Evolutionary conservation across 2,329 filamentous ascomycete genomes (phyloP).

Genomic region (Penicillium vulpinum): DNA sequence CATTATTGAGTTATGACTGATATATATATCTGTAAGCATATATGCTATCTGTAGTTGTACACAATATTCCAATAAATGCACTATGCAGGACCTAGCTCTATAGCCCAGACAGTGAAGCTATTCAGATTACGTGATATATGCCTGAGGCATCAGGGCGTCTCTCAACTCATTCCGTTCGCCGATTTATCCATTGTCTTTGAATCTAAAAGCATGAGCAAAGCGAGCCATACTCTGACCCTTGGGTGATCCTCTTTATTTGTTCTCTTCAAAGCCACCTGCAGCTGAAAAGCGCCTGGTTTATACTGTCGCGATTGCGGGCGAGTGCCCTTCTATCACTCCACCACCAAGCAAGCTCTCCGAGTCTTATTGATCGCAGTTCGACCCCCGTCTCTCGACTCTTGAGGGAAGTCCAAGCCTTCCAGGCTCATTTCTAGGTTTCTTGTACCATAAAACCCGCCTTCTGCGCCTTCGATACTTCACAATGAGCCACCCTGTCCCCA

Average conservation of each 20-base stretch:
- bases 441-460: neutral
- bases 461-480: conserved; percentile 1
- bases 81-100: neutral
- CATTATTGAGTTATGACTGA: neutral
- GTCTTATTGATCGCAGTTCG: conserved; percentile 7
- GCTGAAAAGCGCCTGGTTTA: neutral
- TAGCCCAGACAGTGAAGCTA: neutral
- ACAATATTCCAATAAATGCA: neutral
- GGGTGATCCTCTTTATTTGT: neutral
- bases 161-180: conserved; percentile 10
- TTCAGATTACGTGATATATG: conserved; percentile 1
- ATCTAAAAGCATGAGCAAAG: conserved; percentile 5
- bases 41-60: neutral
- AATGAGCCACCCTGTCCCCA: conserved; percentile 44
- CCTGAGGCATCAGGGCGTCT: conserved; percentile 23
- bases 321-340: conserved; percentile 7
- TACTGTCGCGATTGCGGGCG: conserved; percentile 5
- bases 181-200: conserved; percentile 15
- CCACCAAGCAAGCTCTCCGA: conserved; percentile 15
- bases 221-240: conserved; percentile 2
- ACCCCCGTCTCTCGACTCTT: neutral
- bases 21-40: neutral
- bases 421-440: neutral
- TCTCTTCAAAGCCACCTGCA: neutral
- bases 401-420: neutral